These are phyloP conservation scores for Spergularia azorica DNA, from an alignment of 179 eudicot genomes.

Conservation along the genomic window DNA sequence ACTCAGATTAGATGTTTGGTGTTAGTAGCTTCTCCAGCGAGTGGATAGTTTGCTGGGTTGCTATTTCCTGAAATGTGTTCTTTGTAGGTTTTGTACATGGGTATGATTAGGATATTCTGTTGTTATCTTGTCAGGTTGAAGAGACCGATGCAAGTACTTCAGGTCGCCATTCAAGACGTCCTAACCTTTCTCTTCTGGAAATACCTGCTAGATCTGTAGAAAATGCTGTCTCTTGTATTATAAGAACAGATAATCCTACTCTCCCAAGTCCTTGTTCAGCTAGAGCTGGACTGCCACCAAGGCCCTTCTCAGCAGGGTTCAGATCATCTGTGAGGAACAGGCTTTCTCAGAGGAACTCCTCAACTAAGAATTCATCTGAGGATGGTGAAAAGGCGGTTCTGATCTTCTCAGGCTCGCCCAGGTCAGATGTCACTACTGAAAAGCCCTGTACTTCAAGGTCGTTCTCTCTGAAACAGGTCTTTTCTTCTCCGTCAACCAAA, in stretches of 20 bases:
- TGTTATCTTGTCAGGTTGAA: slow-evolving; percentile 27
- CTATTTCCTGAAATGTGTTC: background rate
- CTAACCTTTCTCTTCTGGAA: slow-evolving; percentile 33
- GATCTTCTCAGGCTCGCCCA: slow-evolving; percentile 31
- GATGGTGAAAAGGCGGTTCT: slow-evolving; percentile 36
- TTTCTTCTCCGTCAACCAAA: slow-evolving; percentile 40
- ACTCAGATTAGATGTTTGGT: background rate
- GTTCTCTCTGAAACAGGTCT: slow-evolving; percentile 39
- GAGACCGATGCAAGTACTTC: slow-evolving; percentile 18
- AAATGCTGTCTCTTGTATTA: slow-evolving; percentile 20
- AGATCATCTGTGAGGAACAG: slow-evolving; percentile 36
- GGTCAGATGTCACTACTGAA: slow-evolving; percentile 28
- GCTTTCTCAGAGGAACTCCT: slow-evolving; percentile 31
- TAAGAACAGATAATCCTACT: slow-evolving; percentile 27
- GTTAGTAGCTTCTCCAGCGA: background rate
- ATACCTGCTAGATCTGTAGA: slow-evolving; percentile 35
- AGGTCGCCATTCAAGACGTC: slow-evolving; percentile 38
- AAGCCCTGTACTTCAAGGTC: slow-evolving; percentile 42
- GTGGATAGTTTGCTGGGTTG: background rate
- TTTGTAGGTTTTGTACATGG: background rate
- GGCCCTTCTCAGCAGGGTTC: slow-evolving; percentile 39
- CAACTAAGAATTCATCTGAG: slow-evolving; percentile 23
- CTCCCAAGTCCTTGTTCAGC: slow-evolving; percentile 33
- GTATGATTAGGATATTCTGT: background rate
- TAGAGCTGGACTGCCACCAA: slow-evolving; percentile 37